Base-by-base conservation (phyloP, 331 rosid genomes). In the Phaseolus coccineus region DNA sequence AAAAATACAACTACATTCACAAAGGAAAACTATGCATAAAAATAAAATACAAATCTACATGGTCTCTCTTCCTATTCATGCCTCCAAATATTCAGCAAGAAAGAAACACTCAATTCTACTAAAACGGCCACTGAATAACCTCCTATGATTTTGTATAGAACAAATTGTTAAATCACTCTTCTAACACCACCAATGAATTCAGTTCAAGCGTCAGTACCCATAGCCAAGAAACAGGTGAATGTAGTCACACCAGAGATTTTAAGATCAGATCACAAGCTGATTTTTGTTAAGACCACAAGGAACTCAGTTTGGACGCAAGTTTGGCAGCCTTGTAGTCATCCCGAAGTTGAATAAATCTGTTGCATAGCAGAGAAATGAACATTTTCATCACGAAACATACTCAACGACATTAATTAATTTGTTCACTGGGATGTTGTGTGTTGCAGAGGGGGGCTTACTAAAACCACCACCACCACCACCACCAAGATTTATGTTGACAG, bases 241-340 rank as follows among this genome's bases (percentile, higher is more conserved):
- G 46, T 62, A 48, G 25, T 53, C 80, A 62, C 78, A n/a, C 33
- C 59, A 57, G 35, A 70, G 58, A 48, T 27, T 44, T 69, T 28
- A 74, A 48, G 78, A 69, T 80, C 82, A 48, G 78, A 69, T 80
- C 82, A 48, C 52, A 55, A 71, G 66, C 42, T 61, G 35, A 39
- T 64, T 72, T 58, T 51, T 66, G 67, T 59, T 80, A 90, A 88
- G 83, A 62, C 77, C 77, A 93, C 87, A 91, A 78, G 78, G 98
- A 94, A 84, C 93, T 89, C 40, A 94, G 88, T 73, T 83, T 90
- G 55, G 96, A 67, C 48, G 92, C 98, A 66, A 91, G 97, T 83
- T 91, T 94, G 81, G 97, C 98, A 74, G 97, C 92, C 87, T 91
- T 91, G 87, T 89, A 94, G 81, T 94, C 98, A 25, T 94, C 98